Evolutionary conservation across 2,329 filamentous ascomycete genomes (phyloP), one percentile per base, ranked within the genome.

Genomic region (Apiospora saccharicola): DNA sequence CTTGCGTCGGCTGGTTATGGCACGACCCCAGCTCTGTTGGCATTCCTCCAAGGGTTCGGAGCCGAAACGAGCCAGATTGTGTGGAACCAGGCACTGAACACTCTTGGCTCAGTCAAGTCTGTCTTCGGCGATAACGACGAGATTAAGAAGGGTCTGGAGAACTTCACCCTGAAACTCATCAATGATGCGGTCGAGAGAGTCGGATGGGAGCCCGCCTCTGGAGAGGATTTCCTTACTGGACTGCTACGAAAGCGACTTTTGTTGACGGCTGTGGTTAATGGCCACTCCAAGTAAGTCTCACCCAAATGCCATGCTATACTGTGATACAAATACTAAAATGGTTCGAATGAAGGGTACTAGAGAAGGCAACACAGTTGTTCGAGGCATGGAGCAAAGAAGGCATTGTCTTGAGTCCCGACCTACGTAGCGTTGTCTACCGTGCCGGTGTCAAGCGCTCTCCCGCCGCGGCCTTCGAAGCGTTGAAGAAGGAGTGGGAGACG

Each of bases 1-100:
- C 89, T 98, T 75, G 95, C 96, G 49, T 91, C 97, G 73, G 93
- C 96, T 72, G 96, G 96, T 30, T 90, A 96, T 79, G 92, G 93
- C 69, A 94, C 90, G 4, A 98, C 95, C 0, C 87, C 94, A 34
- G 93, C 93, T 12, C 87, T 99, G 16, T 86, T 99, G 43, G 91
- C 93, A 16, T 93, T 99, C 77, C 84, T 98, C 14, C 90, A 97
- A 81, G 93, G 93, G n/a, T 95, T 98, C 82, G 88, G 90, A 73
- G 86, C 89, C 70, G 96, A 99, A 83, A 88, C 88, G 1, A 94
- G 96, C 81, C 95, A 95, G 78, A 88, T 98, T 68, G 96, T 98
- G 6, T 97, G 96, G 93, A 91, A 90, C 72, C 94, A 97, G 80
- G 91, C 98, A 44, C 86, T 97, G 10, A 91, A 92, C 75, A 93